Evolutionary conservation across 441 rosid genomes (phyloP), one percentile per base, ranked within the genome.

Genomic region (Pelargonium citronellum): DNA sequence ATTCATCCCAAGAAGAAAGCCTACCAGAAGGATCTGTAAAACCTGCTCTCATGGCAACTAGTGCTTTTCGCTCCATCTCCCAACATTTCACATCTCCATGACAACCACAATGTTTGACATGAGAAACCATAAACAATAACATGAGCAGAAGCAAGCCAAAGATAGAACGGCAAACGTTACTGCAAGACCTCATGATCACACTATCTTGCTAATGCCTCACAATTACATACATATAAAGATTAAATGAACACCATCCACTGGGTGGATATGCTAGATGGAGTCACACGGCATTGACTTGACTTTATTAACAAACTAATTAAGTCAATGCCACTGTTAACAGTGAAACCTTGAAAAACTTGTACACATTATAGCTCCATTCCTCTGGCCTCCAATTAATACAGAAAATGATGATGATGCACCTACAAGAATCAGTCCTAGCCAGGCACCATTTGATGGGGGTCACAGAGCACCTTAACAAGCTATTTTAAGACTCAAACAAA

Each of bases 1-100:
- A 41, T 17, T 78, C 86, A 5, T 12, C 51, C 86, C 91, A 87
- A 30, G 86, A 80, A 61, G 86, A 81, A 53, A 85, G 91, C 78
- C 85, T 71, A 12, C 71, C 77, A 16, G 85, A 83, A 65, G 85
- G 87, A 71, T 85, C 87, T 1, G 65, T 68, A 17, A 82, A 84
- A 47, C 74, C 81, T 12, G 71, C 20, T 79, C 68, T 80, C 71
- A 85, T 71, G 53, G 39, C 37, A 46, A 79, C 37, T 16, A 82
- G 85, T 43, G 81, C 85, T 64, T 46, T 44, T 68, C 82, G 83
- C 47, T 85, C 87, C 10, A 44, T 67, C 2, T 69, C 72, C 7
- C 27, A 44, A 80, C 89, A 87, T 22, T 61, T 71, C 66, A 71
- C 22, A 74, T 69, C 57, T 6, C 4, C 61, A n/a, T 6, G 8